Conservation (phyloP, 352 stramenopile genomes). For the Phytophthora cajani region DNA sequence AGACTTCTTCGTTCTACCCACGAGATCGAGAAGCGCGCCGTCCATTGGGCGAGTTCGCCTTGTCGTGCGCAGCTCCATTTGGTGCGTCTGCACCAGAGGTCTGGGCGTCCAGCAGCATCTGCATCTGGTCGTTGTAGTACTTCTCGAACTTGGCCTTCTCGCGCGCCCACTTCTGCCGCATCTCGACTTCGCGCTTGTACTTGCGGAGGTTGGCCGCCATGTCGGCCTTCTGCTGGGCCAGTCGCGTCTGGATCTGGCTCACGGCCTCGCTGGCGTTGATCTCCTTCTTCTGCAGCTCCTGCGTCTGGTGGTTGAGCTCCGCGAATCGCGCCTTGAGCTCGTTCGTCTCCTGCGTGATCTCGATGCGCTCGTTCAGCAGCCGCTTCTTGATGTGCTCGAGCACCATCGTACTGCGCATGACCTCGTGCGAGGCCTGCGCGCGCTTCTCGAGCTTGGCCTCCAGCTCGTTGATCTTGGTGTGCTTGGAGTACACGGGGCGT, state of each 20-base stretch:
- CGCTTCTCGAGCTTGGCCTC: constrained; percentile 69
- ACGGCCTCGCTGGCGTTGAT: constrained; percentile 75
- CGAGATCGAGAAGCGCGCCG: too few relatives aligned
- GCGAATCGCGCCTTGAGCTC: constrained; percentile 67
- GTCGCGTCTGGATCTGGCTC: constrained; percentile 69
- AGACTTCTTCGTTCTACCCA: too few relatives aligned
- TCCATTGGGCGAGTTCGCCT: neutral
- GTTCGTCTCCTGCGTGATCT: constrained; percentile 61
- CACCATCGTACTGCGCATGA: constrained; percentile 69
- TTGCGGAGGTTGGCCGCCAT: constrained; percentile 68
- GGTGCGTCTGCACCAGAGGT: neutral
- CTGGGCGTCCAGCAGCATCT: constrained; percentile 28
- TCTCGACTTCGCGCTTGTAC: constrained; percentile 69
- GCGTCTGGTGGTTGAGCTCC: constrained; percentile 68
- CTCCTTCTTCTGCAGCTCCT: constrained; percentile 83
- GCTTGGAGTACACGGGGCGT: constrained; percentile 83
- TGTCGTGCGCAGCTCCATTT: neutral
- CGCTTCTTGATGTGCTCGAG: constrained; percentile 86
- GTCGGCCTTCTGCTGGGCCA: constrained; percentile 73
- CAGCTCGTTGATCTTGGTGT: constrained; percentile 83
- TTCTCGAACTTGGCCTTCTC: constrained; percentile 88
- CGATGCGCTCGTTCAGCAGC: constrained; percentile 58
- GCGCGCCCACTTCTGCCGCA: constrained; percentile 77
- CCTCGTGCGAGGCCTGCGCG: constrained; percentile 61
- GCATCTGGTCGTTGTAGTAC: constrained; percentile 85